Base-by-base conservation (phyloP, 1,284 basidiomycete genomes). In the Sporisorium sorghi region DNA sequence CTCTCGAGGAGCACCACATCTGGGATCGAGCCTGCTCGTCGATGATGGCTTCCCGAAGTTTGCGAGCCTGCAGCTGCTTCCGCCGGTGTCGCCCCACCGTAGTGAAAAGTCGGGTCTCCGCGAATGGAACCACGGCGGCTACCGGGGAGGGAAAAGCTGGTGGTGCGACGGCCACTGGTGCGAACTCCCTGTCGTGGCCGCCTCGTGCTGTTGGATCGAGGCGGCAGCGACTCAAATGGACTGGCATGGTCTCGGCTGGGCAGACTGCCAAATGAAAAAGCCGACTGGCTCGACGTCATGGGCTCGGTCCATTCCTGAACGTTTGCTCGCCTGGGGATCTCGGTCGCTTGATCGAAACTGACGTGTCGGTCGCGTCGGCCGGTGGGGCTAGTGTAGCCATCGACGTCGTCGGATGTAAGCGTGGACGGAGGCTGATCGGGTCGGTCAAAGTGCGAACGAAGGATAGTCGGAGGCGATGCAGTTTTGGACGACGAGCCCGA, bases 51-150 rank as follows among this genome's bases (percentile, higher is more conserved):
- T 8, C 21, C 15, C 6, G 59, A 40, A 19, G 26, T 28, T 19
- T 24, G 32, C 12, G 35, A 33, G 5, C 39, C 17, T 1, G 55
- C 28, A 15, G 42, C 21, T 1, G 58, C 21, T 3, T 54, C 30
- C 12, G 23, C 23, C 19, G 52, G 11, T 24, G 19, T 19, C 9
- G 35, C n/a, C 5, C n/a, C 35, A 1, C 23, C 52, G 11, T 60
- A 57, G 9, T 57, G 52, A 23, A 52, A 59, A 2, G 60, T 44
- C 17, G 61, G 47, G 33, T 61, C 61, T 23, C 48, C 71, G n/a
- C 54, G 73, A n/a, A 75, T 56, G 23, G 73, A 79, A 7, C 61
- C 62, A n/a, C 76, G 67, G 5, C 66, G 62, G 49, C 75, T 77
- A 17, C 63, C 58, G 26, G 75, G 75, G 0, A 74, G 53, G 5